Conservation (phyloP, 352 stramenopile genomes). For the Pythium scleroteichum region DNA sequence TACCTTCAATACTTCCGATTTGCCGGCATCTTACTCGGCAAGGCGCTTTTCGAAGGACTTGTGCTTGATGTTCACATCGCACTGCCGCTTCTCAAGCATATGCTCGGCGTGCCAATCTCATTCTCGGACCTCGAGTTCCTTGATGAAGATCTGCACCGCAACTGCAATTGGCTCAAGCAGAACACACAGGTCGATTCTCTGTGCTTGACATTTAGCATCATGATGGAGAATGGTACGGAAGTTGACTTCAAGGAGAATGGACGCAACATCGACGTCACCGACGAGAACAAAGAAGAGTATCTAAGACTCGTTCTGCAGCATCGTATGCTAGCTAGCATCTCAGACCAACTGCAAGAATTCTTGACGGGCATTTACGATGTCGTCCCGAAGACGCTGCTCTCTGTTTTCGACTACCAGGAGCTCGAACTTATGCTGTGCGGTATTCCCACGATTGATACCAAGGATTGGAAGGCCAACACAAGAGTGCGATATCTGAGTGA, state of each 20-base stretch:
- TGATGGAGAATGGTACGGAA: conserved; percentile 61
- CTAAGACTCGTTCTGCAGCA: conserved; percentile 93
- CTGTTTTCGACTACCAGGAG: conserved; percentile 94
- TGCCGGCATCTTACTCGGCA: conserved; percentile 94
- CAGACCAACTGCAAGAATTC: conserved; percentile 89
- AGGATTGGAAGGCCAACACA: conserved; percentile 87
- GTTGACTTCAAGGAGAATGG: conserved; percentile 93
- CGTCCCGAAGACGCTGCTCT: conserved; percentile 86
- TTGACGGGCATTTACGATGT: conserved; percentile 92
- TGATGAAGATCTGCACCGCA: conserved; percentile 78
- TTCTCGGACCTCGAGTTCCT: conserved; percentile 86
- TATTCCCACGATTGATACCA: conserved; percentile 80
- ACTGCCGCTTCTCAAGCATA: conserved; percentile 78
- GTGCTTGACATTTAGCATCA: conserved; percentile 77
- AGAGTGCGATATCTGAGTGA: conserved; percentile 40
- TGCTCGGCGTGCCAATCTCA: conserved; percentile 82
- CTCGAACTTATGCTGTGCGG: conserved; percentile 94
- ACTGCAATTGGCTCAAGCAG: conserved; percentile 72
- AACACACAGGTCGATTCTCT: conserved; percentile 69
- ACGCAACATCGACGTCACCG: conserved; percentile 90
- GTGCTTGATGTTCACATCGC: conserved; percentile 97
- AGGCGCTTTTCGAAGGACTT: conserved; percentile 96
- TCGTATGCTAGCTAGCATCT: conserved; percentile 91
- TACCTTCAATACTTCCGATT: conserved; percentile 96
- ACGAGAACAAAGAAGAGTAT: conserved; percentile 95